A percentile compares a stretch with the other conserved stretches of the same genome.
phyloP scores from a whole-genome alignment of 2,329 filamentous ascomycete species.

The Cladosporium halotolerans region DNA sequence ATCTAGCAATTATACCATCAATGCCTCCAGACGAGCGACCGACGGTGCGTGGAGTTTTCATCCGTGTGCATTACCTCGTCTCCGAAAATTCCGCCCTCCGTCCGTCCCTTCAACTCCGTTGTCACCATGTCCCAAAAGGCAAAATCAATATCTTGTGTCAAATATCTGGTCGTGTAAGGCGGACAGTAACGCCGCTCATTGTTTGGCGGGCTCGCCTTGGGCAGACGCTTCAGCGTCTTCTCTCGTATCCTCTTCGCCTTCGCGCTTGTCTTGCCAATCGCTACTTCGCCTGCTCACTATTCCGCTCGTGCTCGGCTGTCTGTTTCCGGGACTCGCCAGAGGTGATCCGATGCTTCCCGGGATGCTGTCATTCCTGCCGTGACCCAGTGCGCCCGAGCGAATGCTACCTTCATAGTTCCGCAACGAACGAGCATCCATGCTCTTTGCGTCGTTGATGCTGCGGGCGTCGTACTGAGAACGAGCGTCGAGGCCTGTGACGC shows the following conservation, averaged over 20 bases:
- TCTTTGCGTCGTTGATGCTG: conserved; percentile 20
- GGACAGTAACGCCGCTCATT: not conserved
- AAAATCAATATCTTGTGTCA: too few relatives aligned
- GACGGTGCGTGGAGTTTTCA: too few relatives aligned
- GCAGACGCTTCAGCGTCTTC: not conserved
- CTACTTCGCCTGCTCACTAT: conserved; percentile 19
- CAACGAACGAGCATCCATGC: conserved; percentile 37
- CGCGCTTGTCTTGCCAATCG: conserved; percentile 18
- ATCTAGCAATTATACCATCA: too few relatives aligned
- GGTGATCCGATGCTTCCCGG: conserved; percentile 68
- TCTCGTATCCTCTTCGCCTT: conserved; percentile 13
- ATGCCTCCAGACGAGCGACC: too few relatives aligned
- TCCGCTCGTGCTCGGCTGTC: conserved; percentile 18
- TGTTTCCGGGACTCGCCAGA: conserved; percentile 47
- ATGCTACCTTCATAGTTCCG: conserved; percentile 64
- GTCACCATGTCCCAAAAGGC: too few relatives aligned
- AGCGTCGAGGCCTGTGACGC: conserved; percentile 22
- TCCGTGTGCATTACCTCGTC: too few relatives aligned
- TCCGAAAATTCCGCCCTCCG: too few relatives aligned
- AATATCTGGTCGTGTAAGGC: too few relatives aligned
- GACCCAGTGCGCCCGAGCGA: conserved; percentile 69
- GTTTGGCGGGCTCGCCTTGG: not conserved
- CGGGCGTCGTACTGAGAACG: conserved; percentile 14
- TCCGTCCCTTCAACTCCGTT: too few relatives aligned
- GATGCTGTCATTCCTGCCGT: conserved; percentile 75